A percentile compares a stretch with the other conserved stretches of the same genome.
These are phyloP conservation scores for Graphiopsis chlorocephala DNA, from an alignment of 2,329 filamentous ascomycete species.

Conservation along the genomic window DNA sequence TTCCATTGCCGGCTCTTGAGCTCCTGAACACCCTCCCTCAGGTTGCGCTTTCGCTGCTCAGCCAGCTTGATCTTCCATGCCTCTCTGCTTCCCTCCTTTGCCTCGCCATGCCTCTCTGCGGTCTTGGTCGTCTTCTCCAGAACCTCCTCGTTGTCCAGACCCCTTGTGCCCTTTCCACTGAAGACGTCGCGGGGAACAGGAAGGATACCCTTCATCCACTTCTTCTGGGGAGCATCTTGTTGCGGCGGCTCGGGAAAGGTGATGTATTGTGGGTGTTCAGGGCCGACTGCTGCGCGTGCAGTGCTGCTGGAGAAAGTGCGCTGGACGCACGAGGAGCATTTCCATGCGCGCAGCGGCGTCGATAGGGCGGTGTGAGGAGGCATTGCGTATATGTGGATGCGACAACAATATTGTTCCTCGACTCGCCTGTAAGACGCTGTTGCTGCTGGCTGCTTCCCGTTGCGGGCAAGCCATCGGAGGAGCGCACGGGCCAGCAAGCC, in stretches of 20 bases:
- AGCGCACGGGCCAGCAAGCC: background rate
- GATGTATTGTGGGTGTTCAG: slow-evolving; percentile 86
- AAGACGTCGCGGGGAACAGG: slow-evolving; percentile 84
- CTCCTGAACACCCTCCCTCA: slow-evolving; percentile 67
- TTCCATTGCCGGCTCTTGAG: slow-evolving; percentile 64
- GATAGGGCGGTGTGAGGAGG: slow-evolving; percentile 38
- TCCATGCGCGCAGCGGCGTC: slow-evolving; percentile 32
- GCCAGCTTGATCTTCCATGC: slow-evolving; percentile 74
- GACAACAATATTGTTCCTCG: background rate
- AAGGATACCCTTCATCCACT: slow-evolving; percentile 68
- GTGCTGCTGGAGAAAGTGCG: slow-evolving; percentile 48
- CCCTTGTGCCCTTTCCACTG: slow-evolving; percentile 49
- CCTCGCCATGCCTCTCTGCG: slow-evolving; percentile 31
- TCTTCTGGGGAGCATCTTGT: slow-evolving; percentile 53
- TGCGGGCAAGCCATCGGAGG: slow-evolving; percentile 3
- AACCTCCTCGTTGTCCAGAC: slow-evolving; percentile 48
- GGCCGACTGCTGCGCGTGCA: slow-evolving; percentile 56
- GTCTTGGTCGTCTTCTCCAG: slow-evolving; percentile 26
- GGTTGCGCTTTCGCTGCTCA: slow-evolving; percentile 65
- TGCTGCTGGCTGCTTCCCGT: background rate
- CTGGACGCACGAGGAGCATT: slow-evolving; percentile 35
- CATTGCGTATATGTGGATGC: slow-evolving; percentile 33
- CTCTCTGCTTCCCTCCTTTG: slow-evolving; percentile 47
- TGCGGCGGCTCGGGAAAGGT: slow-evolving; percentile 76
- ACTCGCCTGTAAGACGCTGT: background rate